Base-by-base conservation (phyloP, 164 flowering plant genomes). In the Magnolia kwangsiensis region DNA sequence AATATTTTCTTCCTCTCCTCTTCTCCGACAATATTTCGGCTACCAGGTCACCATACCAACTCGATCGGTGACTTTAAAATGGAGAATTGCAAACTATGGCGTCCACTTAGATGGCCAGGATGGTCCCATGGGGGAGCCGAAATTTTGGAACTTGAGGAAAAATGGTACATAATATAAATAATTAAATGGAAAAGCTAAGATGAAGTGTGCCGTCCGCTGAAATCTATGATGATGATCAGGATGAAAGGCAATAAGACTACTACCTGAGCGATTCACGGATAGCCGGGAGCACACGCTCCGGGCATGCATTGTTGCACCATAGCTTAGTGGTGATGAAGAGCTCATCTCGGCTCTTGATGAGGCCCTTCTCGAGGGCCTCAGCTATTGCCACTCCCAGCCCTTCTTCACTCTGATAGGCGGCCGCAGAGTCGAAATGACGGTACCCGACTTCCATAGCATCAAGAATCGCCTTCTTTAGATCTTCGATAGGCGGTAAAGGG, bases 321-420 rank as follows among this genome's bases (percentile, higher is more conserved):
- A 87, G 69, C 77, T 87, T 87, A 23, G 90, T 73, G 2, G 90
- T 87, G 73, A 87, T 75, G 74, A 81, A 85, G 19, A 85, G 31
- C 51, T 84, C 86, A 1, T 76, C 77, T 3, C 88, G 74, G 14
- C 74, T 74, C 67, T 83, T 80, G 75, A 85, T 71, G 11, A 85
- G 76, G 8, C 86, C 85, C 20, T 31, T 70, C n/a, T 51, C 19
- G 19, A 84, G 51, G 8, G 86, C 84, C 76, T 81, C 81, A 2
- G 74, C 81, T 50, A 87, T 76, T 19, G 86, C 85, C n/a, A 65
- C 63, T 27, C 87, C 87, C 1, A 87, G 69, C 6, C 76, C 58
- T 67, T 79, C 75, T 69, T 87, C 86, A 0, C 86, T 68, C 49
- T 64, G 49, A 61, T 87, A 87, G 14, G 70, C 0, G 0, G 76